A percentile compares a stretch with the other conserved stretches of the same genome.
phyloP scores from a whole-genome alignment of 2,329 filamentous ascomycete species.

The Epichloe glyceriae region DNA sequence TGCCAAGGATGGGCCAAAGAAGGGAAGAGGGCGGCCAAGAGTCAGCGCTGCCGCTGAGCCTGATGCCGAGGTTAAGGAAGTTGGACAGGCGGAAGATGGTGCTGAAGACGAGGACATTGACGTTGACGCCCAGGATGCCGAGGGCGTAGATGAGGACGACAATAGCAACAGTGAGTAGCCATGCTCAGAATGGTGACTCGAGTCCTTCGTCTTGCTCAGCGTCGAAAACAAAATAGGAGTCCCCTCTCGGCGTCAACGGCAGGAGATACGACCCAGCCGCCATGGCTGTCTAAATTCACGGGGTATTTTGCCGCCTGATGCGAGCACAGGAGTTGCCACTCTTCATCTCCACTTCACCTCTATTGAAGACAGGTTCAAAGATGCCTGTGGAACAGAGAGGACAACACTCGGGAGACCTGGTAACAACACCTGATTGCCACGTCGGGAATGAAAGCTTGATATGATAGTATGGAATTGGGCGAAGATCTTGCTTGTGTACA shows the following conservation, averaged over 20 bases:
- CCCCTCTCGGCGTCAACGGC: not conserved
- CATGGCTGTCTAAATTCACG: conserved; percentile 4
- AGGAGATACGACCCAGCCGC: not conserved
- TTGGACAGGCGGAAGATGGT: conserved; percentile 9
- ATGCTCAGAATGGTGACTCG: conserved; percentile 2
- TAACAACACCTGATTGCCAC: not conserved
- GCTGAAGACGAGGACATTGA: conserved; percentile 15
- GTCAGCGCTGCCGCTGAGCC: not conserved
- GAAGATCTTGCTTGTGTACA: not conserved
- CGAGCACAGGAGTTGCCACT: not conserved
- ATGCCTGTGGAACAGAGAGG: not conserved
- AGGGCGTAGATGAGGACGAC: conserved; percentile 7
- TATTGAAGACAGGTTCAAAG: not conserved
- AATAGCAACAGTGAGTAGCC: conserved; percentile 10
- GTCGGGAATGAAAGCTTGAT: not conserved
- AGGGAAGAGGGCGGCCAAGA: conserved; percentile 2
- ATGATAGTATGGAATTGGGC: not conserved
- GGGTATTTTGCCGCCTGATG: conserved; percentile 1
- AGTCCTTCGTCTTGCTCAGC: conserved; percentile 1
- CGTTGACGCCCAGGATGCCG: conserved; percentile 9
- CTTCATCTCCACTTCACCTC: not conserved
- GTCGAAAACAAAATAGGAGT: not conserved
- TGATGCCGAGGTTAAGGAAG: not conserved
- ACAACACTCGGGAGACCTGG: not conserved
- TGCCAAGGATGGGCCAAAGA: conserved; percentile 11